Evolutionary conservation across 768 basidiomycete species (phyloP).

Genomic region (Mycena crocata): DNA sequence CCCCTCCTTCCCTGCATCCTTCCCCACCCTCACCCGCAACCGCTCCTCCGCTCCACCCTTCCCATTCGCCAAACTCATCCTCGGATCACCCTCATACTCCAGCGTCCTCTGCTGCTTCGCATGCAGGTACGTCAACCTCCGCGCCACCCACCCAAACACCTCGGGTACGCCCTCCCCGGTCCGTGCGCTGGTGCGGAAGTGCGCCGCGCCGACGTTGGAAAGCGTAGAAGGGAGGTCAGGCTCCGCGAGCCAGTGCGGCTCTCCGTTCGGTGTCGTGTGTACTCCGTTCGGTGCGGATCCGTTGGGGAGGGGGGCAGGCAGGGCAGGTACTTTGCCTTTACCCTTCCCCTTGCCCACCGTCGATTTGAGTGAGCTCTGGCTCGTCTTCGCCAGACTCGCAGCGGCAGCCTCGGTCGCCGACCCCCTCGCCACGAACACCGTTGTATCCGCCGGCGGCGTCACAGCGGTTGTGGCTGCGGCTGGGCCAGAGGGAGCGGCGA

Average conservation of each 20-base stretch:
- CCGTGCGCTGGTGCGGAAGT: constrained; percentile 85
- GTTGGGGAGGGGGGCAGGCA: too few relatives aligned
- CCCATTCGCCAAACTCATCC: neutral
- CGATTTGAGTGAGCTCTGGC: too few relatives aligned
- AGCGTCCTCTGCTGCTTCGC: neutral
- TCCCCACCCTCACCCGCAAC: neutral
- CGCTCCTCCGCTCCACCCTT: neutral
- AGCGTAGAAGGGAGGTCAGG: constrained; percentile 36
- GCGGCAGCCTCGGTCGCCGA: too few relatives aligned
- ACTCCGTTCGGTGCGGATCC: neutral
- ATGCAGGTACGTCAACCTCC: constrained; percentile 53
- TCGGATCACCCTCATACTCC: neutral
- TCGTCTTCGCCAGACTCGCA: too few relatives aligned
- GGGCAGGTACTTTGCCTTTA: too few relatives aligned
- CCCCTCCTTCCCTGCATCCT: neutral
- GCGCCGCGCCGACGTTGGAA: constrained; percentile 63
- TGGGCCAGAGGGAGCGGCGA: neutral
- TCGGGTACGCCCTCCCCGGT: constrained; percentile 78
- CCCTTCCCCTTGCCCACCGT: too few relatives aligned
- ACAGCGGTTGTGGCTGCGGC: neutral
- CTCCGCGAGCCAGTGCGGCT: constrained; percentile 28
- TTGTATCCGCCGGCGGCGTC: constrained; percentile 29
- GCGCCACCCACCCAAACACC: constrained; percentile 83
- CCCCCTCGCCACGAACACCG: too few relatives aligned
- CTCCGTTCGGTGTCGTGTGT: neutral